A percentile compares a stretch with the other conserved stretches of the same genome.
Conservation (phyloP, 2,329 filamentous ascomycete species). For the Fusarium sp. region DNA sequence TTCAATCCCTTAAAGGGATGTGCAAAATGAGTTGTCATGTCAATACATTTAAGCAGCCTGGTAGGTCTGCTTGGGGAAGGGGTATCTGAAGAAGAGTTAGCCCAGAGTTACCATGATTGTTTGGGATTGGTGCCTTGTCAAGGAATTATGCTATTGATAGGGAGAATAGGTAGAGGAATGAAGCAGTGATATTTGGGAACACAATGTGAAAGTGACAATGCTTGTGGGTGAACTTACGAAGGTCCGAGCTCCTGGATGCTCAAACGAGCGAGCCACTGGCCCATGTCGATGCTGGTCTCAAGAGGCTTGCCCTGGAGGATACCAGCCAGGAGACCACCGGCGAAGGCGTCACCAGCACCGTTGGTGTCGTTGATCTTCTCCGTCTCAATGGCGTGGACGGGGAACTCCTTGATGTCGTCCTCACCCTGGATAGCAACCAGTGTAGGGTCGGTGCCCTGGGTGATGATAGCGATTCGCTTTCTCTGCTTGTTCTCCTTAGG, state of each 20-base stretch:
- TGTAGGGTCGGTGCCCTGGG: conserved; percentile 93
- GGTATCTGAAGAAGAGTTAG: conserved; percentile 69
- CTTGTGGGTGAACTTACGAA: conserved; percentile 75
- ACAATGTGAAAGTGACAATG: conserved; percentile 20
- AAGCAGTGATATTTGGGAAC: conserved; percentile 20
- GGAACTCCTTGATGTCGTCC: conserved; percentile 79
- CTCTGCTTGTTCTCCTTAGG: conserved; percentile 92
- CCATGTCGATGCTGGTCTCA: conserved; percentile 85
- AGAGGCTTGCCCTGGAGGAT: conserved; percentile 87
- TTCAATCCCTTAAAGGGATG: conserved; percentile 45
- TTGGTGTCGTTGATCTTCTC: conserved; percentile 94
- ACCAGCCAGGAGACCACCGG: conserved; percentile 92
- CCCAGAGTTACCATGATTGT: conserved; percentile 16
- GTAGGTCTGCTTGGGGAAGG: conserved; percentile 85
- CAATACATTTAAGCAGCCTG: conserved; percentile 57
- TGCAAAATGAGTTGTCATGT: conserved; percentile 46
- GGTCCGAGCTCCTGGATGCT: conserved; percentile 96
- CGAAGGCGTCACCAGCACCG: conserved; percentile 96
- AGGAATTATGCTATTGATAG: conserved; percentile 32
- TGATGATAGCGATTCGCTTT: conserved; percentile 89
- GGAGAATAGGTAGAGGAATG: conserved; percentile 40
- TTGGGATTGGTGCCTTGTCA: conserved; percentile 29
- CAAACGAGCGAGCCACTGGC: conserved; percentile 94
- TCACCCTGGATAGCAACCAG: conserved; percentile 82
- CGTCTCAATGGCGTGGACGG: conserved; percentile 82